Percentiles rank a stretch among this genome's conserved stretches.
Conservation (phyloP, 805 yeast genomes). For the Wickerhamiella lipophila region DNA sequence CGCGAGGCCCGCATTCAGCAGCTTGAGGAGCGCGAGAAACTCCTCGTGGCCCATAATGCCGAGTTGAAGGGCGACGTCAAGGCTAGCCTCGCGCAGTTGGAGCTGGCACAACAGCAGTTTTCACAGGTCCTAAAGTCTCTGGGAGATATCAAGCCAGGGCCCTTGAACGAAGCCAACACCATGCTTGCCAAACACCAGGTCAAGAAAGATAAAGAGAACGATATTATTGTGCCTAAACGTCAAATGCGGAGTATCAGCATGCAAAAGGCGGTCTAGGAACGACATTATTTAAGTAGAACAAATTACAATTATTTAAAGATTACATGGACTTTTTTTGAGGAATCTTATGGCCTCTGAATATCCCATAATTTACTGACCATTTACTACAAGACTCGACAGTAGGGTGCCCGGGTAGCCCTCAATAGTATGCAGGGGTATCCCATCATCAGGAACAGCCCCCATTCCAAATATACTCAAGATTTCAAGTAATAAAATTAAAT, state of each 20-base stretch:
- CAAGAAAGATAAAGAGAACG: constrained; percentile 18
- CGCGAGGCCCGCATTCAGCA: constrained; percentile 10
- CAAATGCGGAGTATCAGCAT: constrained; percentile 22
- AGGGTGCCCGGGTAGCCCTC: too few relatives aligned
- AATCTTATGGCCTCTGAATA: too few relatives aligned
- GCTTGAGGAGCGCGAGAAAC: constrained; percentile 14
- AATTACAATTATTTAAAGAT: neutral
- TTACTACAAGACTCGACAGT: too few relatives aligned
- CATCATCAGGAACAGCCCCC: too few relatives aligned
- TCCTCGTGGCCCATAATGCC: constrained; percentile 11
- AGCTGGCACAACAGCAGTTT: constrained; percentile 17
- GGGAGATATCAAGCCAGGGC: constrained; percentile 14
- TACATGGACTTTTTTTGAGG: too few relatives aligned
- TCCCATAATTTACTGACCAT: too few relatives aligned
- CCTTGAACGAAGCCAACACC: constrained; percentile 18
- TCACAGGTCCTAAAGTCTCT: constrained; percentile 16
- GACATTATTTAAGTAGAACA: neutral
- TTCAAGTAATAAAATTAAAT: too few relatives aligned
- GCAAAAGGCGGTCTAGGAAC: neutral
- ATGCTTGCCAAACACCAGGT: constrained; percentile 12
- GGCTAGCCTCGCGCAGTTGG: constrained; percentile 14
- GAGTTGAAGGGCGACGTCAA: constrained; percentile 17
- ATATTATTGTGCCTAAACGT: constrained; percentile 20
- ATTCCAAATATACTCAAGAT: too few relatives aligned
- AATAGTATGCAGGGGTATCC: too few relatives aligned